Evolutionary conservation across 164 flowering plant genomes (phyloP), one percentile per base, ranked within the genome.

Genomic region (Cinnamomum chago): DNA sequence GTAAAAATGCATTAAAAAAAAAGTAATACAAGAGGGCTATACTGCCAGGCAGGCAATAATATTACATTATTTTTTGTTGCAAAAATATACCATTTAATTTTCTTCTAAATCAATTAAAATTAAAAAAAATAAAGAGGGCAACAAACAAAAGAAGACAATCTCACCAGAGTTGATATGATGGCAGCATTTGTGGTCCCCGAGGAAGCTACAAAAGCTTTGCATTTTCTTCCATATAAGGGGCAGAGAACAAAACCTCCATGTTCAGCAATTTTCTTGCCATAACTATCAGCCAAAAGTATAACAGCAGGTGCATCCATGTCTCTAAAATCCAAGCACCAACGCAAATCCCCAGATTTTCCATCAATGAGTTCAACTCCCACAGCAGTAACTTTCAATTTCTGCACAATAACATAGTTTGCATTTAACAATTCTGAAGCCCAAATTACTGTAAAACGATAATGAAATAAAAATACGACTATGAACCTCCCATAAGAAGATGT

Each of bases 271-370:
- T 83, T 91, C 81, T 83, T 90, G 24, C 97, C 95, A 82, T 86
- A 90, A n/a, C 85, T 83, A 79, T 92, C 97, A 74, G 90, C 82
- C 28, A 95, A 87, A 73, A 90, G 79, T 74, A 92, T 73, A 72
- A 95, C 84, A 17, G 97, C 93, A 70, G 99, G 97, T 69, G 97
- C 85, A 80, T 81, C 86, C 98, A 95, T 92, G 76, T 95, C 99
- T 88, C 99, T 95, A 81, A 95, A 95, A 83, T 94, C 98, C 85
- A 94, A 86, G 82, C 97, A 90, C 99, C 99, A 95, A 33, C 90
- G 91, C 65, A 88, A 85, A 58, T 95, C 98, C 62, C 97, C 98
- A 68, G 92, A 85, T 79, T 88, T 89, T 67, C 83, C 75, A 17
- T 92, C 98, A 70, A 87, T 70, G 66, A 95, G 86, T 80, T 95